Base-by-base conservation (phyloP, 192 early-diverging fungal genomes). In the Phycomyces nitens region DNA sequence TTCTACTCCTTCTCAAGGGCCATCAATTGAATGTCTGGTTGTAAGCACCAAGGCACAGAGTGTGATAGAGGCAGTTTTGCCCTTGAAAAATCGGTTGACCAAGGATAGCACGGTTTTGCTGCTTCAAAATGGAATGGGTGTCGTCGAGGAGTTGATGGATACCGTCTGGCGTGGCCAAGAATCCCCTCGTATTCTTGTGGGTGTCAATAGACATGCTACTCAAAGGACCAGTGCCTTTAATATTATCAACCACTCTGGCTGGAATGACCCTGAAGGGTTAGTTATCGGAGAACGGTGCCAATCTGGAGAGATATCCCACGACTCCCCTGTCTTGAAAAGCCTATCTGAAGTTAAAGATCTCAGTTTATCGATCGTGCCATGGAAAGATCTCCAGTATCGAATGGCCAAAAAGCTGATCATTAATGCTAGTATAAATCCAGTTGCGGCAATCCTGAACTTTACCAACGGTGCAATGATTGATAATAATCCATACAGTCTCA, bases 401-500 rank as follows among this genome's bases (percentile, higher is more conserved):
- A 73, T 86, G 52, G 58, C 83, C 26, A 56, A 81, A 3, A 87
- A 91, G 71, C 69, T 87, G 24, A 79, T 84, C 4, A 75, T 88
- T 26, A 91, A 91, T 66, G 79, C 84, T 0, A 76, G 74, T 5
- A 83, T 91, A 63, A 87, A 88, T 53, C 88, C 89, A 14, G 53
- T 88, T 38, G 82, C 86, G 0, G 75, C 86, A 27, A 61, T 89
- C 55, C 64, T 84, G 8, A 72, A 69, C 7, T 72, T 77, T 16
- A 80, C 66, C 51, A 89, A 91, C 57, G 82, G 85, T 6, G 75
- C 62, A 10, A 56, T 89, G 22, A 29, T 58, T 29, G 39, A 70
- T 43, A 23, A 50, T 27, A 43, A 65, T 5, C 54, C 55, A 26
- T 10, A 23, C 26, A 59, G 54, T 0, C 29, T 58, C 22, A 23